Conservation (phyloP, 305 asterid genomes). For the Salvia sclarea region DNA sequence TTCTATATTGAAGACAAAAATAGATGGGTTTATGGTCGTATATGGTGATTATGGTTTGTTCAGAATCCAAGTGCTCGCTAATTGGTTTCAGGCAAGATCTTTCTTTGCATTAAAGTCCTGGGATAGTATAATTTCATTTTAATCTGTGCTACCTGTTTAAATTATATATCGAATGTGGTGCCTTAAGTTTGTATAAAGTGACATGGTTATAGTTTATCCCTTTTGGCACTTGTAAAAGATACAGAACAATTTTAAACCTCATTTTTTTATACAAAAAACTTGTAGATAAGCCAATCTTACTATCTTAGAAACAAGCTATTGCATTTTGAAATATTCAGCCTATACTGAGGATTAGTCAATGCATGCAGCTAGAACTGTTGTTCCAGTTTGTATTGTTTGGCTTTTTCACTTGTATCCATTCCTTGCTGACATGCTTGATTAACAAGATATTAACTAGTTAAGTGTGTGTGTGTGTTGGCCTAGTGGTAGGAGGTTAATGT, state of each 20-base stretch:
- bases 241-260: neutral
- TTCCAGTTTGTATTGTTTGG: conserved; percentile 26
- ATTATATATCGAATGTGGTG: neutral
- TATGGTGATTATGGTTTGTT: neutral
- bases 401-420: conserved; percentile 20
- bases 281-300: neutral
- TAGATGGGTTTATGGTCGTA: neutral
- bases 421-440: conserved; percentile 20
- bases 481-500: too few species aligned
- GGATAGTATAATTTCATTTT: neutral
- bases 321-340: neutral
- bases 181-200: neutral
- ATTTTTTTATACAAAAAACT: neutral
- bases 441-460: too few species aligned
- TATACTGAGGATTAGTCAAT: neutral
- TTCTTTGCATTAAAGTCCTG: neutral
- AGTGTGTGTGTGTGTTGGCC: too few species aligned
- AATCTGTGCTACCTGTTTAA: neutral
- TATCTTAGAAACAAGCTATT: neutral
- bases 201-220: neutral
- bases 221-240: conserved; percentile 10
- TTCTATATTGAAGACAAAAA: neutral
- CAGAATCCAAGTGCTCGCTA: neutral
- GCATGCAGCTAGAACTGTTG: conserved; percentile 13
- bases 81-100: neutral